A percentile compares a stretch with the other conserved stretches of the same genome.
Conservation (phyloP, 306 rosid species). For the Styphnolobium japonicum region DNA sequence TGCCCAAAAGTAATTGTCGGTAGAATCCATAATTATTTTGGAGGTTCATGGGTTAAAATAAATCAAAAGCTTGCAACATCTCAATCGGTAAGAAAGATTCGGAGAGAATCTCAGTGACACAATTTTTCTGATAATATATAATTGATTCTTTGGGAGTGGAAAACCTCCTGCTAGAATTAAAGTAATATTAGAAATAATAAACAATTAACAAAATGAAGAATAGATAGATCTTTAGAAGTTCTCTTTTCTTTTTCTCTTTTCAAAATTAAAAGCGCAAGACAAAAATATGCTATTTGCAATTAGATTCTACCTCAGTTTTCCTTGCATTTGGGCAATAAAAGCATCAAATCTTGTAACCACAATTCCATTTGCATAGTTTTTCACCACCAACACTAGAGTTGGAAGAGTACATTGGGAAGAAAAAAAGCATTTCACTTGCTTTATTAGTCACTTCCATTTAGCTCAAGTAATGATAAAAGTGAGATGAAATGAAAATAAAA, state of each 20-base stretch:
- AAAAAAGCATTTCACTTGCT: background rate
- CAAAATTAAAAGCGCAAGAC: background rate
- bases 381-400: background rate
- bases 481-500: background rate
- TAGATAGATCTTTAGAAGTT: background rate
- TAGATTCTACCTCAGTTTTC: background rate
- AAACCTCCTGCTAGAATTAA: background rate
- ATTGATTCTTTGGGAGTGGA: background rate
- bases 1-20: background rate
- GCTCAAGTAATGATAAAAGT: background rate
- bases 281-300: background rate
- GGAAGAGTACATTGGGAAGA: background rate
- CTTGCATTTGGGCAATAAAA: conserved; percentile 1
- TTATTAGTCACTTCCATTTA: background rate
- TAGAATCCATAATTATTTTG: background rate
- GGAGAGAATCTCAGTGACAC: background rate
- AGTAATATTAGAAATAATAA: background rate
- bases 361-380: background rate
- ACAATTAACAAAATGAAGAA: background rate
- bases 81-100: background rate
- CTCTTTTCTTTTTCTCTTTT: background rate
- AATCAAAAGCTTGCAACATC: background rate
- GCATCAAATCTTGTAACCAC: background rate
- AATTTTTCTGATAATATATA: background rate
- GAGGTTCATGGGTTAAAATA: background rate